phyloP scores from a whole-genome alignment of 257 asterid genomes.

The Ilex aquifolium region DNA sequence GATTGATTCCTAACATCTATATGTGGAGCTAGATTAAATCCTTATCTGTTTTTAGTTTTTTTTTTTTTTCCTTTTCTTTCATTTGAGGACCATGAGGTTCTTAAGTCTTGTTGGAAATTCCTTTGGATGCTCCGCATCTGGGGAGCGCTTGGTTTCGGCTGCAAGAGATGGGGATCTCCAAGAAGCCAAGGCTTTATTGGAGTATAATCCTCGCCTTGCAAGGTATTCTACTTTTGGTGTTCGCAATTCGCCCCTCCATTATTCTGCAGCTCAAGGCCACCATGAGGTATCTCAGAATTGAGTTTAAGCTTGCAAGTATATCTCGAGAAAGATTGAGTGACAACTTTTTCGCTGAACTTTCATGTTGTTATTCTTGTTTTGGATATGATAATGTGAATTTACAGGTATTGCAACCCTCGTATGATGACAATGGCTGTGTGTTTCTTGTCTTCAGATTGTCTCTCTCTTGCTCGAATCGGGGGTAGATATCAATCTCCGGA shows the following conservation, averaged over 20 bases:
- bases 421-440: constrained; percentile 11
- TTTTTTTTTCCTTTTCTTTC: background rate
- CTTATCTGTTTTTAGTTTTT: constrained; percentile 13
- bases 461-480: constrained; percentile 73
- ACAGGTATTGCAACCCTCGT: constrained; percentile 3
- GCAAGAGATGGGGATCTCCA: constrained; percentile 94
- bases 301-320: background rate
- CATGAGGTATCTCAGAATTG: constrained; percentile 53
- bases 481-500: no score
- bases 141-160: constrained; percentile 82
- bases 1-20: background rate
- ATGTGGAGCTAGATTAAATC: background rate
- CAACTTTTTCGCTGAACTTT: constrained; percentile 2
- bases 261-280: constrained; percentile 91
- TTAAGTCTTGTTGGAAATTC: constrained; percentile 80
- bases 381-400: background rate
- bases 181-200: constrained; percentile 90
- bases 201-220: constrained; percentile 79
- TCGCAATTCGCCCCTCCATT: constrained; percentile 87
- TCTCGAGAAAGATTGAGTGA: background rate
- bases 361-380: no score
- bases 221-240: constrained; percentile 83
- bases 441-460: constrained; percentile 50
- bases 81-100: constrained; percentile 48
- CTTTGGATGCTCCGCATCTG: constrained; percentile 91